Evolutionary conservation across 768 basidiomycete species (phyloP).

Genomic region (Rhizopogon vesiculosus): DNA sequence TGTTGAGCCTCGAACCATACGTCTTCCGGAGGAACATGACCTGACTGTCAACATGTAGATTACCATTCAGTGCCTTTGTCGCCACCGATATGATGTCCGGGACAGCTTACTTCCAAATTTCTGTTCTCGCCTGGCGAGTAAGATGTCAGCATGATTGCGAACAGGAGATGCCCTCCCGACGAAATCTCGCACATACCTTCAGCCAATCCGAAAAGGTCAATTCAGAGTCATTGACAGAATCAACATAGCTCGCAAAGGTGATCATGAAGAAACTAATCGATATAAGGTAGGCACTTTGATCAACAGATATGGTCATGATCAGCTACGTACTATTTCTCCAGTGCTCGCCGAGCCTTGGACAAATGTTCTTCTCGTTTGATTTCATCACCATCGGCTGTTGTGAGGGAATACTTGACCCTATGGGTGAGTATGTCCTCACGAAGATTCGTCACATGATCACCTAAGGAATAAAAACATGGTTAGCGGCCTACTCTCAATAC

Average conservation of each 20-base stretch:
- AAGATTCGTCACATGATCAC: constrained; percentile 88
- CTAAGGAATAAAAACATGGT: constrained; percentile 33
- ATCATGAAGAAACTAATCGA: constrained; percentile 82
- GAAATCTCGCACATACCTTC: constrained; percentile 41
- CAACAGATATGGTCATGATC: neutral
- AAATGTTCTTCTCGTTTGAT: constrained; percentile 47
- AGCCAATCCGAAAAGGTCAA: constrained; percentile 86
- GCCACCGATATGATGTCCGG: neutral
- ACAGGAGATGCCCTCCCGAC: neutral
- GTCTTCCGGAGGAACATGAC: constrained; percentile 81
- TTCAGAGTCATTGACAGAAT: constrained; percentile 56
- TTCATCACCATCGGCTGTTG: constrained; percentile 64
- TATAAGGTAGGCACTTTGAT: neutral
- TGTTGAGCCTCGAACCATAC: constrained; percentile 72
- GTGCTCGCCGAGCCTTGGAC: constrained; percentile 63
- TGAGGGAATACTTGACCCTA: constrained; percentile 82
- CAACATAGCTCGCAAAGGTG: constrained; percentile 86
- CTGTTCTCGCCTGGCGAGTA: constrained; percentile 59
- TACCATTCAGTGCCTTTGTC: neutral
- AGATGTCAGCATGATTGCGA: neutral
- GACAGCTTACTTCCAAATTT: constrained; percentile 83
- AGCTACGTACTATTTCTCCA: constrained; percentile 82
- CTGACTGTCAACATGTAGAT: constrained; percentile 48
- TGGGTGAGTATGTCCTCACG: constrained; percentile 84
- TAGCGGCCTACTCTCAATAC: constrained; percentile 1